Conservation (phyloP, 1,284 basidiomycete species). For the Malassezia nana region DNA sequence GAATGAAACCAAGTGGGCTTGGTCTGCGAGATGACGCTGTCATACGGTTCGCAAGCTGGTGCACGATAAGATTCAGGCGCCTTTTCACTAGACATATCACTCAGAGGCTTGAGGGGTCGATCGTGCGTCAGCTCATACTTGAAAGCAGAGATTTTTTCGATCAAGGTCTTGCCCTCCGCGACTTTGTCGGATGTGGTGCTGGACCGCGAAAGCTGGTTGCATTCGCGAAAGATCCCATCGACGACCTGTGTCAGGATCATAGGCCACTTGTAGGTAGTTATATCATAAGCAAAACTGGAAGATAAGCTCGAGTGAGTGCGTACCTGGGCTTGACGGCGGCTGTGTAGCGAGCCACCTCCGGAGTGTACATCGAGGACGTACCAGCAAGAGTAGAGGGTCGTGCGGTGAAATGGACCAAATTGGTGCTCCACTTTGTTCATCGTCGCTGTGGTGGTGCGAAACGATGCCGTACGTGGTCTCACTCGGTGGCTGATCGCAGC, state of each 20-base stretch:
- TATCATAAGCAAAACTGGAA: slow-evolving; percentile 54
- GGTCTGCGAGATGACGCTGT: slow-evolving; percentile 23
- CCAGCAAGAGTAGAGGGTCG: not conserved
- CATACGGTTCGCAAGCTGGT: slow-evolving; percentile 50
- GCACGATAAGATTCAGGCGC: slow-evolving; percentile 52
- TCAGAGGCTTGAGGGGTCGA: slow-evolving; percentile 56
- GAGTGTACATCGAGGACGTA: not conserved
- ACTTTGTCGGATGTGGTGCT: slow-evolving; percentile 52
- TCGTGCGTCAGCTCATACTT: slow-evolving; percentile 85
- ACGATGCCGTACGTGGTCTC: slow-evolving; percentile 10
- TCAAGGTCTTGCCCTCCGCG: slow-evolving; percentile 66
- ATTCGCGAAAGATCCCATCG: slow-evolving; percentile 58
- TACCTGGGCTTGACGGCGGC: slow-evolving; percentile 7
- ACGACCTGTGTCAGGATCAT: slow-evolving; percentile 72
- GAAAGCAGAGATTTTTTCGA: slow-evolving; percentile 66
- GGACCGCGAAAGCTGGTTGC: slow-evolving; percentile 30
- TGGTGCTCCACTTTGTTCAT: not conserved
- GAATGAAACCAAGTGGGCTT: slow-evolving; percentile 76
- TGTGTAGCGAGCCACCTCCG: slow-evolving; percentile 6
- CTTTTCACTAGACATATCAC: slow-evolving; percentile 13
- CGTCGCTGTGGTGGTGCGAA: not conserved
- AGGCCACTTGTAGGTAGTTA: slow-evolving; percentile 68
- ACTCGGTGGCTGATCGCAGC: slow-evolving; percentile 3
- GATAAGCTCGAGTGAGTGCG: not conserved
- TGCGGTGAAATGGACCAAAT: not conserved